Evolutionary conservation across 768 basidiomycete genomes (phyloP), one percentile per base, ranked within the genome.

Genomic region (Termitomyces titanicus): DNA sequence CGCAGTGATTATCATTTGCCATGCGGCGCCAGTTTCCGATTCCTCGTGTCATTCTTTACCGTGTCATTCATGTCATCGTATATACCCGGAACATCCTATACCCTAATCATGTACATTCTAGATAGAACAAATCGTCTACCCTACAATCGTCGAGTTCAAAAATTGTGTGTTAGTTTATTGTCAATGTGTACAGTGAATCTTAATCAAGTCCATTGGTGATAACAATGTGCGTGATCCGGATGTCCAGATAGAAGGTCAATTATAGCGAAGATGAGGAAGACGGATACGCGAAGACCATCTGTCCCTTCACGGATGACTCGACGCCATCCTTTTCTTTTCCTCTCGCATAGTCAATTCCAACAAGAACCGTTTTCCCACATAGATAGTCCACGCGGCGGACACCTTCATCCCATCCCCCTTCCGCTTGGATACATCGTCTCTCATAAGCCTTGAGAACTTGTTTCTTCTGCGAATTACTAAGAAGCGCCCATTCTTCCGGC

Each of bases 371-470:
- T 63, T 83, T 86, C 31, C 79, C 75, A 18, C 81, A 81, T 43
- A 88, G 72, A 78, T 82, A 87, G 69, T 88, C 86, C 13, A 88
- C 66, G 47, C 86, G 71, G 44, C 84, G 76, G 27, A 89, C 82
- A n/a, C 86, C 86, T 18, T 76, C 76, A 25, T 85, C 83, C 85
- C 84, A 86, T 12, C 83, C 84, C 2, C 81, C 85, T 25, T 84
- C 84, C 66, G 80, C 76, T 60, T 73, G 75, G 53, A 73, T 70
- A 56, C 86, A 88, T 31, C 87, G 72, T 58, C 76, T 75, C 65
- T 87, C 81, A 61, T 87, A 88, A 33, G 84, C 84, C 25, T 73
- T 73, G 17, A 83, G 76, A 17, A 84, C 78, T 58, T 79, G 80
- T 47, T 83, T 77, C 64, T 88, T 24, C 74, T 74, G 3, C 77